Conservation (phyloP, 2,329 filamentous ascomycete genomes). For the Paraconiothyrium sp. region DNA sequence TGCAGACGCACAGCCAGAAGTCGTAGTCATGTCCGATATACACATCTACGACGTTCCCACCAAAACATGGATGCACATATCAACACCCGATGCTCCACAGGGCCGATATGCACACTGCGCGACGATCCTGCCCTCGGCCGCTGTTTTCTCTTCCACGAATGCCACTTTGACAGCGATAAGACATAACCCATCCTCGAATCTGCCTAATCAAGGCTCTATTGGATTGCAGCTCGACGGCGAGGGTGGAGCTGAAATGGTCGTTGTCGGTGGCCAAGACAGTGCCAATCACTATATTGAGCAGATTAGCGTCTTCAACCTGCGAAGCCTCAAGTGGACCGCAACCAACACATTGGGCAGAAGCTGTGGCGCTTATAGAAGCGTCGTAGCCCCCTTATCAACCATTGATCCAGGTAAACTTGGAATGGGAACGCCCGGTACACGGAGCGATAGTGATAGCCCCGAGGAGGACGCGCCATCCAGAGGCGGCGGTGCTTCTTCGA, state of each 20-base stretch:
- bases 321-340: constrained; percentile 94
- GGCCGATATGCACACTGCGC: constrained; percentile 97
- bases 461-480: constrained; percentile 41
- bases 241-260: constrained; percentile 95
- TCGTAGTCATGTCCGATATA: constrained; percentile 97
- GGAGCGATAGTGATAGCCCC: constrained; percentile 51
- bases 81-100: constrained; percentile 83
- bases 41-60: constrained; percentile 91
- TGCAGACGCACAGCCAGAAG: constrained; percentile 78
- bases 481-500: constrained; percentile 64
- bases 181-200: constrained; percentile 84
- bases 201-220: constrained; percentile 86
- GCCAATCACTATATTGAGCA: constrained; percentile 99
- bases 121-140: constrained; percentile 87
- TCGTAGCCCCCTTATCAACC: constrained; percentile 83
- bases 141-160: constrained; percentile 83
- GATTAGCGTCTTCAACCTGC: constrained; percentile 96
- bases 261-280: constrained; percentile 95
- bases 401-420: constrained; percentile 73
- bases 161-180: constrained; percentile 88
- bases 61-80: constrained; percentile 84
- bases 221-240: constrained; percentile 89
- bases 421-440: constrained; percentile 55
- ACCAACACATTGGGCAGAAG: constrained; percentile 88
- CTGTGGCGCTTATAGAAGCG: constrained; percentile 95